Conservation (phyloP, 23 red algal species). For the Agarophyton chilense region DNA sequence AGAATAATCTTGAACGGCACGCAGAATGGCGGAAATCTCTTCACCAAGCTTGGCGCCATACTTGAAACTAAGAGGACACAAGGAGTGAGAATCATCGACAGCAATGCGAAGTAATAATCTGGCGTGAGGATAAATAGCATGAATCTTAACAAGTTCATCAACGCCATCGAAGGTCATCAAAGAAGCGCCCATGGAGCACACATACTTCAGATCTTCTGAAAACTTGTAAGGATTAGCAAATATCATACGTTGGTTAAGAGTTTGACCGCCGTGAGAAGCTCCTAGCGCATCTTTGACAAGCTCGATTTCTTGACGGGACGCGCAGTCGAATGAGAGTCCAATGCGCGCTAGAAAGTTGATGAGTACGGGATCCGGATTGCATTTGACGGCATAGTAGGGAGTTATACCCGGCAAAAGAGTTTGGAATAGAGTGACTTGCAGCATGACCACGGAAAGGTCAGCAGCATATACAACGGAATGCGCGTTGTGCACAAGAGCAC, state of each 20-base stretch:
- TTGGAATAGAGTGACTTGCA: slow-evolving; percentile 63
- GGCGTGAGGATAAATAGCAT: slow-evolving; percentile 33
- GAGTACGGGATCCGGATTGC: slow-evolving; percentile 80
- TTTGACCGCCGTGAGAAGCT: neutral
- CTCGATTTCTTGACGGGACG: slow-evolving; percentile 76
- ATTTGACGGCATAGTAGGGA: slow-evolving; percentile 93
- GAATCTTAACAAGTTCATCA: slow-evolving; percentile 84
- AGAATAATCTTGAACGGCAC: slow-evolving; percentile 41
- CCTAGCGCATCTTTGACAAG: slow-evolving; percentile 54
- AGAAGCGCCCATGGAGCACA: slow-evolving; percentile 45
- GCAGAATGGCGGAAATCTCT: slow-evolving; percentile 74
- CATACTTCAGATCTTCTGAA: slow-evolving; percentile 51
- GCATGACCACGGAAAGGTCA: slow-evolving; percentile 69
- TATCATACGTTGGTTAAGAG: slow-evolving; percentile 62
- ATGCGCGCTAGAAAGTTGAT: slow-evolving; percentile 65
- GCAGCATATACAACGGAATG: slow-evolving; percentile 70
- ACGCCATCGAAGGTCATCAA: slow-evolving; percentile 86
- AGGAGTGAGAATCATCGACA: slow-evolving; percentile 67
- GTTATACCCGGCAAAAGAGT: slow-evolving; percentile 60
- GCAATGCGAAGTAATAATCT: slow-evolving; percentile 81
- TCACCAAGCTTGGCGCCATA: slow-evolving; percentile 68
- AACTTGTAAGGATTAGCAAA: slow-evolving; percentile 93
- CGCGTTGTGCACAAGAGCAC: neutral
- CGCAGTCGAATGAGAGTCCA: slow-evolving; percentile 87
- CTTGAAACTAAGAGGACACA: slow-evolving; percentile 88